A percentile compares a stretch with the other conserved stretches of the same genome.
These are phyloP conservation scores for Rhizopus microsporus DNA, from an alignment of 371 early-diverging fungal genomes.

Conservation along the genomic window DNA sequence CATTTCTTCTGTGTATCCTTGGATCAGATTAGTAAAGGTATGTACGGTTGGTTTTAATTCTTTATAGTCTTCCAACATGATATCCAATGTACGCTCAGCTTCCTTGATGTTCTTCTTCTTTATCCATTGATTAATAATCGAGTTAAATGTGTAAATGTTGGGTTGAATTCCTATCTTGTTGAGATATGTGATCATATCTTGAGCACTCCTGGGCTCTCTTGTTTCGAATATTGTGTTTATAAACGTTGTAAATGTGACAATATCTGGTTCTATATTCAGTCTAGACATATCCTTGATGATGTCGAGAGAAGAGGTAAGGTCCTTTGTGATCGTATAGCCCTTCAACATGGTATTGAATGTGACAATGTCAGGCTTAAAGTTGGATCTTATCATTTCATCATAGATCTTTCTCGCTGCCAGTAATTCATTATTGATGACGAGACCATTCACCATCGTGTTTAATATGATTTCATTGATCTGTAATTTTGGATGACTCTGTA, in stretches of 20 bases:
- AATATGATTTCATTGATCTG: conserved; percentile 39
- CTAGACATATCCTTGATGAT: conserved; percentile 47
- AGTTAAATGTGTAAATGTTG: conserved; percentile 49
- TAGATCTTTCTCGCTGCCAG: conserved; percentile 36
- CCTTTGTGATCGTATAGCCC: conserved; percentile 30
- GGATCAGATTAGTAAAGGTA: conserved; percentile 48
- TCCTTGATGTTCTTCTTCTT: conserved; percentile 25
- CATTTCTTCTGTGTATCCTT: conserved; percentile 37
- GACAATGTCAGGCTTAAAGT: conserved; percentile 42
- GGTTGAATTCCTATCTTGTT: conserved; percentile 35
- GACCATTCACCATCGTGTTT: conserved; percentile 51
- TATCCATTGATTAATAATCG: conserved; percentile 47
- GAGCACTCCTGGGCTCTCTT: conserved; percentile 24
- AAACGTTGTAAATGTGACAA: conserved; percentile 46
- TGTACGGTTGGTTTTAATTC: conserved; percentile 39
- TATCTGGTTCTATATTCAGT: conserved; percentile 36
- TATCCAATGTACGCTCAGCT: conserved; percentile 37
- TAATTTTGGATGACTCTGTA: conserved; percentile 33
- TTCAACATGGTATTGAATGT: conserved; percentile 55
- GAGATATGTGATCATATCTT: conserved; percentile 31
- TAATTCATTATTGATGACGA: conserved; percentile 42
- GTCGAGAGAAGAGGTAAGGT: conserved; percentile 22
- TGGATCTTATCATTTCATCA: conserved; percentile 32
- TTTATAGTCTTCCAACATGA: conserved; percentile 12
- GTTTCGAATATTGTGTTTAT: conserved; percentile 41